Evolutionary conservation across 2,329 filamentous ascomycete species (phyloP), one percentile per base, ranked within the genome.

Genomic region (Harringtonia aguacate): DNA sequence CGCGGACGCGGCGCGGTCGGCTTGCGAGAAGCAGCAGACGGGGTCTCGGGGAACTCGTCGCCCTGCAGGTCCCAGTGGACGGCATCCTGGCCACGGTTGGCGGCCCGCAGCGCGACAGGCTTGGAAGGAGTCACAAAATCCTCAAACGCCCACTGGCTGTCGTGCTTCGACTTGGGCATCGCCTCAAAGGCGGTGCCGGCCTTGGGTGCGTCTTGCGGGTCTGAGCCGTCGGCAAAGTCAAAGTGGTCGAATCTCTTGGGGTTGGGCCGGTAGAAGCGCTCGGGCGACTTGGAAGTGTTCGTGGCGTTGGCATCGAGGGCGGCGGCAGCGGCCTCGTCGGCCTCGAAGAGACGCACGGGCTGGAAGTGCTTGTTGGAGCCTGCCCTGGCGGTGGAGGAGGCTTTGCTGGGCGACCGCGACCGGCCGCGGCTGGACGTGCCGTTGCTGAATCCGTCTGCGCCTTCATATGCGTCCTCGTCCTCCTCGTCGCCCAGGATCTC

Each of bases 51-150:
- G 36, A 75, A 65, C 48, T 79, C 66, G 58, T 77, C 68, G 51
- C 83, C 75, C 48, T 88, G 81, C 39, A 82, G 79, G 53, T 81
- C 83, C 78, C 86, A 94, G 60, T 92, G 83, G 44, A 85, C 82
- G 48, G 81, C 73, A 48, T 92, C 80, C 56, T 87, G 77, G 33
- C 73, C 67, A 47, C 80, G 74, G n/a, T n/a, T n/a, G 43, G 70
- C 58, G 20, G 74, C 60, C 61, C 82, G 84, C n/a, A n/a, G n/a
- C 37, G 71, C 84, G 39, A 77, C 69, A 22, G 65, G 52, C 70
- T 94, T 95, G 51, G 82, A 75, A 0, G 90, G 90, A 1, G 89
- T 95, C 15, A 69, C 68, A 55, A 94, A 94, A 63, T 95, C 88
- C 48, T 86, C 78, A 61, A 97, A 97, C 39, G 79, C 79, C 88